These are phyloP conservation scores for Elaeis oleifera DNA, from an alignment of 202 grass and related monocot species.

Conservation along the genomic window DNA sequence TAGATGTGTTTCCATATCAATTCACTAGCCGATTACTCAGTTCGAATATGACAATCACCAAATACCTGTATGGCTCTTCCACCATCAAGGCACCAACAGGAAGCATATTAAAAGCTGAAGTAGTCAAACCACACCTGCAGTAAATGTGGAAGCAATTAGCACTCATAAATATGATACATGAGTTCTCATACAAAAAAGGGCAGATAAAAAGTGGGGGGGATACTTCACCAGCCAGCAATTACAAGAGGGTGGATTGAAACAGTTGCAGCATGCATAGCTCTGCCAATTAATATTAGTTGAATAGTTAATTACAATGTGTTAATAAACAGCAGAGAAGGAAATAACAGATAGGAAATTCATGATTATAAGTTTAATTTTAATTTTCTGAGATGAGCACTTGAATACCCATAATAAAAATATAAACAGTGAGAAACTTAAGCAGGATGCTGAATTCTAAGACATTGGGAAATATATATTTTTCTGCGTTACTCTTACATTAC, in stretches of 20 bases:
- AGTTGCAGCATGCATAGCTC: constrained; percentile 87
- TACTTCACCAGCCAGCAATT: constrained; percentile 90
- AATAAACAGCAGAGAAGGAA: too few relatives aligned
- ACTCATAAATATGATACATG: constrained; percentile 9
- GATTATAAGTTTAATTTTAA: too few relatives aligned
- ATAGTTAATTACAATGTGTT: background rate
- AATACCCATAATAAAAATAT: too few relatives aligned
- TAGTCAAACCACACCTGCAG: constrained; percentile 93
- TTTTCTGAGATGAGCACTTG: too few relatives aligned
- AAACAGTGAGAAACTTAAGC: too few relatives aligned
- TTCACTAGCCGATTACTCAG: too few relatives aligned
- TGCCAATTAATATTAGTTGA: constrained; percentile 37
- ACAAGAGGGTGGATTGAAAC: constrained; percentile 94
- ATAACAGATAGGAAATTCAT: too few relatives aligned
- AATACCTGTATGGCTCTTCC: constrained; percentile 92
- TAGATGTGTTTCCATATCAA: too few relatives aligned
- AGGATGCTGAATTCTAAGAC: too few relatives aligned
- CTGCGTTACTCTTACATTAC: too few relatives aligned
- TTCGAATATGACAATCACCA: background rate
- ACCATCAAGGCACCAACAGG: constrained; percentile 94
- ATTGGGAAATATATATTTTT: too few relatives aligned
- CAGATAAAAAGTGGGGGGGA: constrained; percentile 3
- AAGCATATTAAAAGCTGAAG: constrained; percentile 98
- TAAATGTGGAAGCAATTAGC: constrained; percentile 30
- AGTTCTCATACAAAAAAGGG: background rate